Percentiles rank a stretch among this genome's conserved stretches.
Evolutionary conservation across 78 protist genomes (phyloP).

Genomic region (Corallochytrium limacisporum): DNA sequence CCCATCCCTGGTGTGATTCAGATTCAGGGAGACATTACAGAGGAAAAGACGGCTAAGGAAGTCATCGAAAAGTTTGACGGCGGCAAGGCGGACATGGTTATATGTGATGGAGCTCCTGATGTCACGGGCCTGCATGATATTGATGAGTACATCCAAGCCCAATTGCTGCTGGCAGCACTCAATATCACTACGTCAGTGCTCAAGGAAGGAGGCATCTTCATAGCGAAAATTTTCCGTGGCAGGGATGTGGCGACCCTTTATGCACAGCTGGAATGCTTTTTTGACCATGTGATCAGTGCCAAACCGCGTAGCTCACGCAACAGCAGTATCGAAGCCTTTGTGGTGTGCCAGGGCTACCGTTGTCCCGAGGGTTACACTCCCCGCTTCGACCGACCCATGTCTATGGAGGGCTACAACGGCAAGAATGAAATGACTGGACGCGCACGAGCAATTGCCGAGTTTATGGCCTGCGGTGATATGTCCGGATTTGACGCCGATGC

Average conservation of each 20-base stretch:
- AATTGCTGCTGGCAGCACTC: constrained; percentile 82
- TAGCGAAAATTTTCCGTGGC: constrained; percentile 61
- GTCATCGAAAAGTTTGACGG: constrained; percentile 71
- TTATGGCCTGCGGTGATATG: no score
- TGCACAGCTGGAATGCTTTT: constrained; percentile 6
- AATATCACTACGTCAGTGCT: constrained; percentile 83
- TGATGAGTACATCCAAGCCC: constrained; percentile 92
- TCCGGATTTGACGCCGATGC: no score
- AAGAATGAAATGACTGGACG: no score
- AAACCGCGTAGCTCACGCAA: constrained; percentile 9
- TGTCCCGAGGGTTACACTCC: constrained; percentile 2
- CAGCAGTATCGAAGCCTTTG: constrained; percentile 1
- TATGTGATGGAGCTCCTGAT: constrained; percentile 99
- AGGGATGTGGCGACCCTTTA: neutral
- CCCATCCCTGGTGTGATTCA: constrained; percentile 86
- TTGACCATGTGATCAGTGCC: neutral
- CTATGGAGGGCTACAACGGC: no score
- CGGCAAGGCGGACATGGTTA: constrained; percentile 78
- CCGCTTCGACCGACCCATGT: no score
- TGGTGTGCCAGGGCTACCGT: constrained; percentile 3
- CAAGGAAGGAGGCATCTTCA: constrained; percentile 84
- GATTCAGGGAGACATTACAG: constrained; percentile 97
- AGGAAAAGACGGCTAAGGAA: constrained; percentile 22
- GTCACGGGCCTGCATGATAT: constrained; percentile 95
- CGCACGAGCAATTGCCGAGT: no score